phyloP scores from a whole-genome alignment of 2,329 filamentous ascomycete genomes.

The Exophiala sp. region DNA sequence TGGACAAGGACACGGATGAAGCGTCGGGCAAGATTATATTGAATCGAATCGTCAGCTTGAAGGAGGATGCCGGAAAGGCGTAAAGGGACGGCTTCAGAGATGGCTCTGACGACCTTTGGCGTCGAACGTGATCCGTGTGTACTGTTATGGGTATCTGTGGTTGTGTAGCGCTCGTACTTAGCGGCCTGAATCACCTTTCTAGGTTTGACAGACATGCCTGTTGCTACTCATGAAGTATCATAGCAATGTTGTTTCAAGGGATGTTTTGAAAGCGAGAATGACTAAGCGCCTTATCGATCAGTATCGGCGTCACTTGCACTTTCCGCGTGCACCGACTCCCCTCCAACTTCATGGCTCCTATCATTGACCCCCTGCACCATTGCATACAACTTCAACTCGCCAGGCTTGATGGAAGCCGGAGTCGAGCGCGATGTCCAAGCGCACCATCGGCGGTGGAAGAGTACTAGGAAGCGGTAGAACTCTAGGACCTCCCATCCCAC shows the following conservation, averaged over 20 bases:
- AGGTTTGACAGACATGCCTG: no score
- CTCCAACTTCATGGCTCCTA: conserved; percentile 1
- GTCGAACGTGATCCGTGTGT: not conserved
- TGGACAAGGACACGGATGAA: conserved; percentile 74
- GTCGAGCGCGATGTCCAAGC: conserved; percentile 64
- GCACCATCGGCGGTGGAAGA: conserved; percentile 87
- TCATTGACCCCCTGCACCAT: not conserved
- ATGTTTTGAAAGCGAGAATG: no score
- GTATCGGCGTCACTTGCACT: not conserved
- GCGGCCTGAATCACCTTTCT: no score
- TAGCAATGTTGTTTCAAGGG: no score
- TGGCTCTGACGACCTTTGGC: no score
- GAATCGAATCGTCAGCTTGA: conserved; percentile 87
- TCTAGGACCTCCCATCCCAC: conserved; percentile 62
- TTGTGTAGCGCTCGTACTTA: no score
- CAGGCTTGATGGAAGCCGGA: conserved; percentile 30
- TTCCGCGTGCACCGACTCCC: conserved; percentile 7
- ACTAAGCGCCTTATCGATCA: no score
- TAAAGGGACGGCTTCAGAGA: not conserved
- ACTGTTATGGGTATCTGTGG: not conserved
- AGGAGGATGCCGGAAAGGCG: conserved; percentile 75
- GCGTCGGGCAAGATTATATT: conserved; percentile 68
- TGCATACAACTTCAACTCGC: conserved; percentile 6
- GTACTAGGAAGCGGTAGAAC: conserved; percentile 83
- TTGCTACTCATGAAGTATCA: no score